Conservation (phyloP, 371 early-diverging fungal species). For the Mortierella sp. region DNA sequence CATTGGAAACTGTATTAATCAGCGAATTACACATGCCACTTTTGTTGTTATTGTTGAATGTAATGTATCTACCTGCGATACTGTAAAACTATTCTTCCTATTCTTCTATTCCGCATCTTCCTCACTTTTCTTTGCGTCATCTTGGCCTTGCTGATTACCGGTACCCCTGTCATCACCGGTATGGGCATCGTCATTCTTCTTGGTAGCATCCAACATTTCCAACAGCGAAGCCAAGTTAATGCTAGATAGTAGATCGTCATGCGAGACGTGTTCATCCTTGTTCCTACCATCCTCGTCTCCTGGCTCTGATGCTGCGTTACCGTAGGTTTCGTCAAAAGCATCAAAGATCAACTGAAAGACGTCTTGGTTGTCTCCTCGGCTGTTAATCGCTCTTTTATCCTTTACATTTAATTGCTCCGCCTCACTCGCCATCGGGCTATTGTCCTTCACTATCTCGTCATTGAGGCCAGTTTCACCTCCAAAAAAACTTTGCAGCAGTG, state of each 20-base stretch:
- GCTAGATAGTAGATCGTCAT: background rate
- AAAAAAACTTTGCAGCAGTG: conserved; percentile 3
- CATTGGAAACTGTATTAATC: too few species aligned
- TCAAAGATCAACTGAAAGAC: background rate
- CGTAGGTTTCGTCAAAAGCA: background rate
- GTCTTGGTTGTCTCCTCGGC: background rate
- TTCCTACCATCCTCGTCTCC: background rate
- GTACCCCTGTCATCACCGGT: background rate
- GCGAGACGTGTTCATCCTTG: background rate
- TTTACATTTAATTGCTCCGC: background rate
- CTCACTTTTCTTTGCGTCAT: background rate
- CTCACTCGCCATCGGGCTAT: background rate
- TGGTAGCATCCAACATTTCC: conserved; percentile 7
- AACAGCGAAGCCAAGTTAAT: conserved; percentile 6
- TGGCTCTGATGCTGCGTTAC: background rate
- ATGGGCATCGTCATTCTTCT: too few species aligned
- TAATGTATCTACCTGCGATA: too few species aligned
- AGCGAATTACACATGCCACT: too few species aligned
- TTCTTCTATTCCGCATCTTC: background rate
- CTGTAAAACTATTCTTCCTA: too few species aligned
- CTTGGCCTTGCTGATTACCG: background rate
- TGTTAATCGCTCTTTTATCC: background rate
- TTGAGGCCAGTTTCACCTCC: background rate
- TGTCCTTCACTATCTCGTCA: background rate
- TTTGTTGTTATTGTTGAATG: too few species aligned